Base-by-base conservation (phyloP, 441 rosid species). In the Aquilaria agallochum region DNA sequence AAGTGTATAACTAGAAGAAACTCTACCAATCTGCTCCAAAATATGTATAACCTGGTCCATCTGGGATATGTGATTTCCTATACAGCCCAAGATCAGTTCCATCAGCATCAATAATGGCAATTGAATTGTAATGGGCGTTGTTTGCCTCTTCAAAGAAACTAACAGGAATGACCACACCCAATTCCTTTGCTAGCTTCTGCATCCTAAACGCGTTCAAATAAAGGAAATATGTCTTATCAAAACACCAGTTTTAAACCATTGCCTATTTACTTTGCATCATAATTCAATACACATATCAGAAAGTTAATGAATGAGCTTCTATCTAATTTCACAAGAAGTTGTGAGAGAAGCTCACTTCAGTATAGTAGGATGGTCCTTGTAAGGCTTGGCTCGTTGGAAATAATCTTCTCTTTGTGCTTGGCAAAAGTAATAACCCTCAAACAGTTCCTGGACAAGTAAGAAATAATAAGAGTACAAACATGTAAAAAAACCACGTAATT, bases 71-170 rank as follows among this genome's bases (percentile, higher is more conserved):
- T 0, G 99, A 89, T 73, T 94, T 94, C 75, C 97, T 83, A 64
- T 91, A 94, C 34, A 94, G 80, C 31, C 97, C 99, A 47, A 91
- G 86, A 71, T 91, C 96, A 60, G 92, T 74, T 44, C 99, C 98
- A 79, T 94, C 95, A 63, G 95, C 92, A 70, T 94, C 97, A 44
- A 90, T 84, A 49, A 94, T 81, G 49, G 95, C 96, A 56, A 90
- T 58, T 5, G 98, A 89, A 78, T 94, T 94, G 82, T 85, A 89
- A 76, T 94, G 94, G 50, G 96, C 96, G 72, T 75, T 87, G 56
- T 94, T 94, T 53, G 96, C 96, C 79, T 91, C 96, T 78, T 94
- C 96, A 76, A 91, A 94, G 83, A 94, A 94, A 60, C 97, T 89
- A 71, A 91, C 90, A 0, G 96, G 99, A 76, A 91, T 79, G 46